Conservation (phyloP, 2,329 filamentous ascomycete genomes). For the Xylaria sp. region DNA sequence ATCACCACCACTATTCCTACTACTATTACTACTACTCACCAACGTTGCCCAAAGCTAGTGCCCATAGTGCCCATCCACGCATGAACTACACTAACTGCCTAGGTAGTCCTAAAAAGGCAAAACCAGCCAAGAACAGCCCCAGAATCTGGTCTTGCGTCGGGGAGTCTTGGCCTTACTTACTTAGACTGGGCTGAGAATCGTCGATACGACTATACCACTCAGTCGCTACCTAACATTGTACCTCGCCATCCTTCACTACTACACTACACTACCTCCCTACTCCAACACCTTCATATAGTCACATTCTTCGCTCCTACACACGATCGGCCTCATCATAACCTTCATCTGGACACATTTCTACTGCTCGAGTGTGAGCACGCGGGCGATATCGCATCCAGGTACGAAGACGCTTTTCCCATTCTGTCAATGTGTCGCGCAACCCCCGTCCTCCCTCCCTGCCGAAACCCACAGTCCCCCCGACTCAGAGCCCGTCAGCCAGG, state of each 20-base stretch:
- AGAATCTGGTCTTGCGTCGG: constrained; percentile 26
- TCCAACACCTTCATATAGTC: constrained; percentile 6
- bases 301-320: neutral
- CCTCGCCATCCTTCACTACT: neutral
- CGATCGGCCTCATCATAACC: neutral
- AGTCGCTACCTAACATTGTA: neutral
- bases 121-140: constrained; percentile 32
- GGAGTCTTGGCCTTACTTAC: constrained; percentile 23
- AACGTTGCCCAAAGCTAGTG: neutral
- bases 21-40: neutral
- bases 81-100: too few relatives aligned
- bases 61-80: neutral
- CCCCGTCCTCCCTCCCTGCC: constrained; percentile 6
- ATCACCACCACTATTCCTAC: too few relatives aligned
- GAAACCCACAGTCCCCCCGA: constrained; percentile 26
- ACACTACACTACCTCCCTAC: neutral
- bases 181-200: constrained; percentile 25
- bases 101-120: constrained; percentile 22
- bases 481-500: constrained; percentile 29
- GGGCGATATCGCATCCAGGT: constrained; percentile 12
- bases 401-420: constrained; percentile 13
- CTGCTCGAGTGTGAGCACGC: constrained; percentile 12
- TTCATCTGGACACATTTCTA: neutral
- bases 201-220: constrained; percentile 11
- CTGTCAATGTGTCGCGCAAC: constrained; percentile 21